Conservation (phyloP, 148 eudicot species). For the Spergularia marina region DNA sequence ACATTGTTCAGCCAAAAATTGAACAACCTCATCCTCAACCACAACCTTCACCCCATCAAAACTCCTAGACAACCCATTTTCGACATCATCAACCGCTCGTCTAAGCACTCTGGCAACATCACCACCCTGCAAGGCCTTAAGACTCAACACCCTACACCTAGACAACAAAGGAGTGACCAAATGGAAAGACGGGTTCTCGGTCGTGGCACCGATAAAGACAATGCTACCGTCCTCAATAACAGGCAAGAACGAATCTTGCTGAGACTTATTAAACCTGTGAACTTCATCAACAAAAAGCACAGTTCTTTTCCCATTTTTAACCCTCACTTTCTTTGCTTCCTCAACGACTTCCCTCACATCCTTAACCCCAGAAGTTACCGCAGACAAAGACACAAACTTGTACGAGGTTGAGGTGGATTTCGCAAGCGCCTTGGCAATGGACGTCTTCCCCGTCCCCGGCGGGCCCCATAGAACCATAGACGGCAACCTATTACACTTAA, state of each 20-base stretch:
- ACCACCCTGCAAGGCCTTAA: constrained; percentile 44
- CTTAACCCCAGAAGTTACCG: constrained; percentile 74
- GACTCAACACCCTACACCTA: constrained; percentile 63
- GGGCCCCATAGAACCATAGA: constrained; percentile 89
- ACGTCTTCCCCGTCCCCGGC: constrained; percentile 94
- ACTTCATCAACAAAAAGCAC: constrained; percentile 85
- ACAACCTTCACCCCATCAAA: constrained; percentile 31
- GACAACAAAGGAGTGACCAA: constrained; percentile 80
- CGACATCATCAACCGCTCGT: constrained; percentile 50
- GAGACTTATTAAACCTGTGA: constrained; percentile 85
- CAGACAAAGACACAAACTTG: constrained; percentile 63
- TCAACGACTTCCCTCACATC: constrained; percentile 80
- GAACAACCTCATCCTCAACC: constrained; percentile 48
- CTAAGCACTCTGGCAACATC: constrained; percentile 39
- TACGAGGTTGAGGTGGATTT: constrained; percentile 31
- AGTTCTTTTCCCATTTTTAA: constrained; percentile 45
- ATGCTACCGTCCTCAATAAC: constrained; percentile 89
- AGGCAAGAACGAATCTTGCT: constrained; percentile 85
- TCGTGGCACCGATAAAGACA: constrained; percentile 84
- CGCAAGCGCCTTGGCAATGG: constrained; percentile 69
- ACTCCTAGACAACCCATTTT: constrained; percentile 44
- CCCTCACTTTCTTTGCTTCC: constrained; percentile 42
- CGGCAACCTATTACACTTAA: constrained; percentile 51
- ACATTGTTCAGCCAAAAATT: constrained; percentile 51
- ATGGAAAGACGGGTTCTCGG: constrained; percentile 93